Evolutionary conservation across 2,329 filamentous ascomycete species (phyloP), one percentile per base, ranked within the genome.

Genomic region (Fusarium brevicatenulatum): DNA sequence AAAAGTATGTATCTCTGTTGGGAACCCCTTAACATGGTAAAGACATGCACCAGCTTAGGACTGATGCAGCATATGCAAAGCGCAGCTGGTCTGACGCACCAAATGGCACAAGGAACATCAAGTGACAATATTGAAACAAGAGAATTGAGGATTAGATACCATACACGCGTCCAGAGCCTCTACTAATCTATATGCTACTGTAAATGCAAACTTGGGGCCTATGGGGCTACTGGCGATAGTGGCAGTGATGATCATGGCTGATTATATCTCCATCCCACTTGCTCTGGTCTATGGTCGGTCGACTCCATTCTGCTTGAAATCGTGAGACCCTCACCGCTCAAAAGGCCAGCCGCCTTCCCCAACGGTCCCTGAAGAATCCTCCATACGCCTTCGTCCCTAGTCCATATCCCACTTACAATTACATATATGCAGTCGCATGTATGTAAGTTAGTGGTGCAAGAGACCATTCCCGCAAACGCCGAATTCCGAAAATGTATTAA

Each of bases 401-500:
- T 72, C 66, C 74, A 68, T 77, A 55, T 71, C 66, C 66, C 66
- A 59, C 58, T 60, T 63, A 49, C 71, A 68, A 50, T 61, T 66
- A 56, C 75, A 59, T 66, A 57, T 55, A 66, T 60, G 70, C 54
- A 55, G 49, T 54, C 59, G 66, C 63, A 68, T 59, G 39, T 52
- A 47, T 60, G 56, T 54, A 72, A 63, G 50, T 47, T 54, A 50
- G 42, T 63, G 43, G 42, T 54, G 53, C 37, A 46, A 54, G 49
- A 32, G 23, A 49, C 59, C 43, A 40, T 63, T 70, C 56, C 74
- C 72, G 63, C 66, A 75, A 78, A 78, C 76, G 69, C 76, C 76
- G 67, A 78, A 73, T 78, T 73, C 76, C 75, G 71, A 76, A 74
- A 57, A 64, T 69, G 50, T 63, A 76, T 70, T 72, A 72, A 73